Conservation (phyloP, 345 rosid genomes). For the Geranium rotundifolium region DNA sequence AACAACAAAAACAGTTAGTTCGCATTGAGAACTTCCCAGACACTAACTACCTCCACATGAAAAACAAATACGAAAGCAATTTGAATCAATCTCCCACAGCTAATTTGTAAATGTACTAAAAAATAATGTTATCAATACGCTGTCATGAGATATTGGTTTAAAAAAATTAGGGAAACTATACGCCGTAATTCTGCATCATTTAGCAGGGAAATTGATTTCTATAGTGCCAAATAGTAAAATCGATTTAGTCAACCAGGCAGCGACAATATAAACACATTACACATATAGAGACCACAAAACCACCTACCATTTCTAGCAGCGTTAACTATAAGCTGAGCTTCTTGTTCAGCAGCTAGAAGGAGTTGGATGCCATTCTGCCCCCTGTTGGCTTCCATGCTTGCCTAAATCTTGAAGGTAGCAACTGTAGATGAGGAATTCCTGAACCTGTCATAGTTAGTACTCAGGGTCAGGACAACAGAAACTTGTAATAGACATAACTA, state of each 20-base stretch:
- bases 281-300: background rate
- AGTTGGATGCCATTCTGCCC: conserved; percentile 52
- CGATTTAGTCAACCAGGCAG: background rate
- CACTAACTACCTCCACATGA: background rate
- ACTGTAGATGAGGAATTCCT: too few species aligned
- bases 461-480: conserved; percentile 1
- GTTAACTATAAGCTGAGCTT: conserved; percentile 50
- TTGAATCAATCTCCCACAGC: background rate
- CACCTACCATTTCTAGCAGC: conserved; percentile 34
- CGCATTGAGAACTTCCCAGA: background rate
- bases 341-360: conserved; percentile 50
- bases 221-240: background rate
- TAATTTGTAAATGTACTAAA: too few species aligned
- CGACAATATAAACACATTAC: background rate
- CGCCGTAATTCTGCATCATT: too few species aligned
- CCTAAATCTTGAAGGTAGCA: conserved; percentile 2
- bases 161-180: too few species aligned
- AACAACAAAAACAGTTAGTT: conserved; percentile 2
- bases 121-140: too few species aligned
- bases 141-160: too few species aligned
- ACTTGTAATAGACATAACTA: background rate
- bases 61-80: background rate
- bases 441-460: background rate
- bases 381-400: conserved; percentile 34
- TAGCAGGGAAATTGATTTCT: background rate